These are phyloP conservation scores for Sophora flavescens DNA, from an alignment of 306 rosid species.

Conservation along the genomic window DNA sequence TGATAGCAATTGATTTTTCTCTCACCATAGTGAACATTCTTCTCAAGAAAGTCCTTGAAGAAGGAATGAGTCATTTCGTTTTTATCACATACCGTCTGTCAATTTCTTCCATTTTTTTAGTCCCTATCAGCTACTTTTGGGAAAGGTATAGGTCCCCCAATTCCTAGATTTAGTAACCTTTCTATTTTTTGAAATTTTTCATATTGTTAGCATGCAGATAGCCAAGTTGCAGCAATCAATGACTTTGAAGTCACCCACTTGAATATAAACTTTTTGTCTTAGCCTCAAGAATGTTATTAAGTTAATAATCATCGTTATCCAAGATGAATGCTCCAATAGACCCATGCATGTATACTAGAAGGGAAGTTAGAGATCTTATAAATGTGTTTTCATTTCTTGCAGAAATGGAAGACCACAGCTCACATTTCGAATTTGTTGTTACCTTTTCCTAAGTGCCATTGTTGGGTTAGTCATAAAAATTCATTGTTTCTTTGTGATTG, in stretches of 20 bases:
- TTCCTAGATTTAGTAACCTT: conserved; percentile 19
- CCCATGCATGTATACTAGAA: not conserved
- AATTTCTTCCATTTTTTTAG: conserved; percentile 76
- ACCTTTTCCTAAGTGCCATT: conserved; percentile 85
- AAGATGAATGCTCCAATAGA: not conserved
- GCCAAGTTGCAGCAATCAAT: conserved; percentile 11
- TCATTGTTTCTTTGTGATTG: conserved; percentile 15
- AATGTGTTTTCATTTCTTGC: conserved; percentile 49
- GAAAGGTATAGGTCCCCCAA: conserved; percentile 66
- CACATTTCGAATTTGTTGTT: conserved; percentile 69
- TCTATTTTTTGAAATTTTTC: not conserved
- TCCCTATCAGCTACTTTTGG: conserved; percentile 71
- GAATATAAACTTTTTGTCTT: not conserved
- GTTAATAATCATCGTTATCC: not conserved
- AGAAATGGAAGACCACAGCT: conserved; percentile 72
- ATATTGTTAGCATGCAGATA: conserved; percentile 13
- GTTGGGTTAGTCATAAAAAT: conserved; percentile 70
- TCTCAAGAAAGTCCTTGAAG: conserved; percentile 82
- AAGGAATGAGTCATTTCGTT: conserved; percentile 91
- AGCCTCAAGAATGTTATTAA: conserved; percentile 11
- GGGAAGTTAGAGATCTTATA: not conserved
- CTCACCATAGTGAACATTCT: conserved; percentile 81
- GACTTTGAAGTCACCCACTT: not conserved
- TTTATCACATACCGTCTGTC: conserved; percentile 77
- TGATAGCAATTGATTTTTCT: conserved; percentile 74